Base-by-base conservation (phyloP, 2,329 filamentous ascomycete genomes). In the Penicillium sp. region DNA sequence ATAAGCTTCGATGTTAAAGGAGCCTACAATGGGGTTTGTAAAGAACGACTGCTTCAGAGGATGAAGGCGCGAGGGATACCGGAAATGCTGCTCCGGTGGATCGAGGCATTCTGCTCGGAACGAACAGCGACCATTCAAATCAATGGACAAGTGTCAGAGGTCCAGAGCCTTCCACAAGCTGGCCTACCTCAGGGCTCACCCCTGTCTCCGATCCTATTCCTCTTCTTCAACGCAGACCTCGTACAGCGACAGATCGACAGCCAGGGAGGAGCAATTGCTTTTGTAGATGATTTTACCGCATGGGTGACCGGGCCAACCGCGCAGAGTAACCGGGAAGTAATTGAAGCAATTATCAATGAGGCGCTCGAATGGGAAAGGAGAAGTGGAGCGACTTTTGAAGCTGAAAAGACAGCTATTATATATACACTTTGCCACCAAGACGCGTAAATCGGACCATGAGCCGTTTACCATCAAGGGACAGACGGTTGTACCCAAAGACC, bases 321-420 rank as follows among this genome's bases (percentile, higher is more conserved):
- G 4, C 35, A 56, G 52, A 57, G 54, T 31, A 61, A 65, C 46
- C 52, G 33, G 49, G 31, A 62, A 52, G 45, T 50, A 44, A 62
- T 62, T n/a, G 45, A 56, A 52, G 48, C 39, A 48, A 61, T 63
- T 44, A 62, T 69, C 44, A 56, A 48, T 46, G 24, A 61, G 26
- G 62, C 56, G 5, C 52, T 64, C 33, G 61, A 62, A n/a, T 73
- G 63, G 68, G 67, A 67, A 48, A 62, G 51, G 16, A 66, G 62
- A 16, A 73, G 70, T 58, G 65, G 72, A 43, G 69, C 68, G 26
- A 65, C 58, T 10, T 75, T 74, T 60, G 61, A 73, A 56, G 66
- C 63, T 19, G 64, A 68, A 19, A 74, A 75, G 64, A 75, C 67
- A 49, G 61, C 62, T 11, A 68, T 72, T 37, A 72, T 73, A 63